A percentile compares a stretch with the other conserved stretches of the same genome.
Conservation (phyloP, 2,329 filamentous ascomycete species). For the Cladosporium sp. region DNA sequence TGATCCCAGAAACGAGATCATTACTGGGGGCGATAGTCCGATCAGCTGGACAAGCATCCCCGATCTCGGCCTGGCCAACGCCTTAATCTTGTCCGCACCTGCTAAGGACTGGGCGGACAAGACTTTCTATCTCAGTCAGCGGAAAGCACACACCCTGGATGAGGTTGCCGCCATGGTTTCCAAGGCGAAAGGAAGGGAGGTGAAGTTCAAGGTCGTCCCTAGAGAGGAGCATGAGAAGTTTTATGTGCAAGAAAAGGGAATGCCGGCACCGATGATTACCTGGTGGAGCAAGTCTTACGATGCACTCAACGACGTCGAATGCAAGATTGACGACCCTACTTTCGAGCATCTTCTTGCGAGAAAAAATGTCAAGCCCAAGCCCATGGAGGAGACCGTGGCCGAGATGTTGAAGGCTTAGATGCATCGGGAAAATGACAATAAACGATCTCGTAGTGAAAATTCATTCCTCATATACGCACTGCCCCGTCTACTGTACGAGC, state of each 20-base stretch:
- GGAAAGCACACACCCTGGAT: slow-evolving; percentile 19
- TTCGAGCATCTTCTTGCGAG: slow-evolving; percentile 34
- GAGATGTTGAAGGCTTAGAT: slow-evolving; percentile 32
- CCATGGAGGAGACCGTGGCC: slow-evolving; percentile 35
- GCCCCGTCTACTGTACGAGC: neutral
- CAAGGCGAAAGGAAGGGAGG: slow-evolving; percentile 21
- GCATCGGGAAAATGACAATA: neutral
- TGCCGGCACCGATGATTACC: slow-evolving; percentile 33
- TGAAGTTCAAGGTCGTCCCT: slow-evolving; percentile 32
- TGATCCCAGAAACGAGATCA: slow-evolving; percentile 33
- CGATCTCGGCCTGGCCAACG: slow-evolving; percentile 40
- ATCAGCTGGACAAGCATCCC: slow-evolving; percentile 40
- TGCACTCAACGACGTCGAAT: slow-evolving; percentile 38
- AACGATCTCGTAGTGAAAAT: neutral
- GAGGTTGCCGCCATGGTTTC: slow-evolving; percentile 27
- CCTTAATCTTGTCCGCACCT: slow-evolving; percentile 32
- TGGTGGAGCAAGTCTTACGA: slow-evolving; percentile 45
- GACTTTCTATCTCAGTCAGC: slow-evolving; percentile 35
- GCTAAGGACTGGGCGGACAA: slow-evolving; percentile 29
- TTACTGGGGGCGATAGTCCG: slow-evolving; percentile 36
- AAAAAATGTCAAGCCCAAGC: slow-evolving; percentile 31
- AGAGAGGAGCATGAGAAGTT: slow-evolving; percentile 37
- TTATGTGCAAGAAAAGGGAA: slow-evolving; percentile 33
- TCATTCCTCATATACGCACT: neutral
- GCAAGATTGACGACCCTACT: slow-evolving; percentile 36